Evolutionary conservation across 2,329 filamentous ascomycete genomes (phyloP).

Genomic region (Colletotrichum orchidophilum): DNA sequence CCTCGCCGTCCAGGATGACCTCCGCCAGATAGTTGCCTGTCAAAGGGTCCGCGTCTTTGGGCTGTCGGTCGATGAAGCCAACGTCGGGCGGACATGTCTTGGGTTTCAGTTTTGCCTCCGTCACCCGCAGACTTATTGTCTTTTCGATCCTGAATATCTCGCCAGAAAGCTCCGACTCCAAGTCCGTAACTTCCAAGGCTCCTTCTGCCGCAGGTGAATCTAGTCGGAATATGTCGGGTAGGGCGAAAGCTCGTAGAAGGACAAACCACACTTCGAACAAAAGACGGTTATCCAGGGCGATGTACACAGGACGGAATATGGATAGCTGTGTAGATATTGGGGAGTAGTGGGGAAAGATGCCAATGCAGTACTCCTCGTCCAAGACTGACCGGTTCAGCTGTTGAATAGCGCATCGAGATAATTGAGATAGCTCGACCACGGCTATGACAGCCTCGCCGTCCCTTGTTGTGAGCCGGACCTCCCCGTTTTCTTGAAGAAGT

Average conservation of each 20-base stretch:
- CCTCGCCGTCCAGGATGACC: constrained; percentile 81
- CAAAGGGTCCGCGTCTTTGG: constrained; percentile 54
- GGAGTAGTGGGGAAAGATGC: constrained; percentile 93
- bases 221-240: constrained; percentile 86
- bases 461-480: constrained; percentile 90
- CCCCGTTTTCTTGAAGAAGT: constrained; percentile 92
- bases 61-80: constrained; percentile 40
- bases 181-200: constrained; percentile 48
- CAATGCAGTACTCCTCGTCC: constrained; percentile 92
- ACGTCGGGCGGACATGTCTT: constrained; percentile 37
- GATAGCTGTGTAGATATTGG: constrained; percentile 77
- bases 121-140: constrained; percentile 65
- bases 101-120: constrained; percentile 69
- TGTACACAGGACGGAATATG: constrained; percentile 86
- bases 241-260: constrained; percentile 86
- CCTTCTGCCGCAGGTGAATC: constrained; percentile 56
- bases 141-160: constrained; percentile 72
- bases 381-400: constrained; percentile 89
- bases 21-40: constrained; percentile 81
- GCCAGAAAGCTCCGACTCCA: constrained; percentile 50
- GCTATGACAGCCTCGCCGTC: constrained; percentile 83
- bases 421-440: constrained; percentile 85
- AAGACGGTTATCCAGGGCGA: constrained; percentile 85
- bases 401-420: constrained; percentile 91
- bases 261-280: constrained; percentile 99